Conservation (phyloP, 192 early-diverging fungal species). For the Funneliformis mosseae region DNA sequence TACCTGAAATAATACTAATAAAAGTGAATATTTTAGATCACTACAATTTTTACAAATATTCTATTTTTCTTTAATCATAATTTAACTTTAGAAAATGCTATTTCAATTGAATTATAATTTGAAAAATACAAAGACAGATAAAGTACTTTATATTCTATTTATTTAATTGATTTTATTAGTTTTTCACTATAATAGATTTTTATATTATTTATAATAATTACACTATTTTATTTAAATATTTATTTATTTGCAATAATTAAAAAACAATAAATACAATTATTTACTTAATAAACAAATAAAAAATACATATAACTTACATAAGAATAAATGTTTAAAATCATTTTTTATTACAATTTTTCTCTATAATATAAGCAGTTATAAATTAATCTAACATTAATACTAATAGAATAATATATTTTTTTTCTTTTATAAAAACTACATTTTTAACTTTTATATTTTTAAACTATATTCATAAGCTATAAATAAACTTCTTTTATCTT, state of each 20-base stretch:
- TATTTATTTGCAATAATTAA: background rate
- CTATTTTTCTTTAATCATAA: background rate
- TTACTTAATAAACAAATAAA: too few relatives aligned
- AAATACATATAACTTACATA: background rate
- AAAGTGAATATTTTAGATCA: background rate
- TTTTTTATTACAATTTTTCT: slow-evolving; percentile 11
- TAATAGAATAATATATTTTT: slow-evolving; percentile 5
- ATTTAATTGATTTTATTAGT: background rate
- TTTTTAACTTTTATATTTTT: background rate
- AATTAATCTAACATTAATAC: background rate
- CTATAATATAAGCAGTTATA: slow-evolving; percentile 14
- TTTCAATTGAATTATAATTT: slow-evolving; percentile 3
- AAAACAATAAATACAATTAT: background rate
- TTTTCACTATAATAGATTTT: slow-evolving; percentile 4
- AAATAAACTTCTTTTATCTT: slow-evolving; percentile 1
- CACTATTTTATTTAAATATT: background rate
- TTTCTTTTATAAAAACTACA: slow-evolving; percentile 11
- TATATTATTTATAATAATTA: background rate
- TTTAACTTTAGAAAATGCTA: background rate
- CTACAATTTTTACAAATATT: background rate
- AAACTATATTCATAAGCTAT: background rate
- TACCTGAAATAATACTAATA: background rate
- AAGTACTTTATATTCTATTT: background rate
- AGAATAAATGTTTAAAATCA: background rate
- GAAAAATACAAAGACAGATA: background rate